These are phyloP conservation scores for Platanthera guangdongensis DNA, from an alignment of 106 monocot species.

Conservation along the genomic window DNA sequence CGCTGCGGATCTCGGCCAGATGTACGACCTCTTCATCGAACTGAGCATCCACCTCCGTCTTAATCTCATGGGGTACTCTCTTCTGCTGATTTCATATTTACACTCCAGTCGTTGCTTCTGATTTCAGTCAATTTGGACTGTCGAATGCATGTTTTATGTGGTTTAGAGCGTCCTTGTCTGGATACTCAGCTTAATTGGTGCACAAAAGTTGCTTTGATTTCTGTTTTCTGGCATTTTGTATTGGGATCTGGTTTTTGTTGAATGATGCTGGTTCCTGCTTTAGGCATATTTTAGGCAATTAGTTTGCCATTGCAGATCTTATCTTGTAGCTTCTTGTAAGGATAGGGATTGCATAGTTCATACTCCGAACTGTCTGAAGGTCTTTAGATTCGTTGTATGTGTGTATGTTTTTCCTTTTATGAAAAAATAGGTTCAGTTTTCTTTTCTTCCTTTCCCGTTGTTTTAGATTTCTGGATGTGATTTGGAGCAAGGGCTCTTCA, in stretches of 20 bases:
- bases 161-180: not conserved
- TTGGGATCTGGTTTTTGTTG: slow-evolving; percentile 6
- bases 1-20: slow-evolving; percentile 31
- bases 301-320: slow-evolving; percentile 2
- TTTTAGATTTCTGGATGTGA: slow-evolving; percentile 1
- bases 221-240: not conserved
- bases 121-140: not conserved
- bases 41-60: slow-evolving; percentile 27
- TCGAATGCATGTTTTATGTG: not conserved
- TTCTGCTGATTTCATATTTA: not conserved
- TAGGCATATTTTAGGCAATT: not conserved
- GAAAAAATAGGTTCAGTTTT: not conserved
- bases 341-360: not conserved
- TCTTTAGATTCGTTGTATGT: not conserved
- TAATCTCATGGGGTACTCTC: slow-evolving; percentile 24
- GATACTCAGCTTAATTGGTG: not conserved
- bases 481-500: not conserved
- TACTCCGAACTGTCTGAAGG: not conserved
- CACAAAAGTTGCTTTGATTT: not conserved
- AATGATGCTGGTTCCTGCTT: not conserved
- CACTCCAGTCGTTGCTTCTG: not conserved
- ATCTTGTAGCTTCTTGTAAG: not conserved
- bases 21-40: slow-evolving; percentile 30
- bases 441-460: not conserved
- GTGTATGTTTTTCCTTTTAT: not conserved